Conservation (phyloP, 768 basidiomycete species). For the Galerina marginata region DNA sequence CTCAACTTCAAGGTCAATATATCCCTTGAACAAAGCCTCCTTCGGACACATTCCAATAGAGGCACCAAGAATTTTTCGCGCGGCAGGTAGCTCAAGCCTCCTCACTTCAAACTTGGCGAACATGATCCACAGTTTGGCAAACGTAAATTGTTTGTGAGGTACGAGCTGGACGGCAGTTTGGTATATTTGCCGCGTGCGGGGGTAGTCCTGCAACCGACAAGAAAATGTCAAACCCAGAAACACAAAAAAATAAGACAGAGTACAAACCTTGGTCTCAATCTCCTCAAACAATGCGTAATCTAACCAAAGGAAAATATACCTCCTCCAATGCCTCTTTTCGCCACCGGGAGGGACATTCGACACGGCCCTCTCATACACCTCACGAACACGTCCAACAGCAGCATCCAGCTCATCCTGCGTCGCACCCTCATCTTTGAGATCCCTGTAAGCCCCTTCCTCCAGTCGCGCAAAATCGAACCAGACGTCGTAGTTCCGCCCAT, state of each 20-base stretch:
- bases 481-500: conserved; percentile 93
- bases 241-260: not conserved
- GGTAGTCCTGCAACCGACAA: conserved; percentile 64
- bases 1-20: conserved; percentile 92
- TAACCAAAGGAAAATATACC: conserved; percentile 92
- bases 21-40: conserved; percentile 93
- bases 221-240: not conserved
- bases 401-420: conserved; percentile 72
- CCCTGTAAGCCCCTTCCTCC: conserved; percentile 86
- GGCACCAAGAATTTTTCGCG: conserved; percentile 87
- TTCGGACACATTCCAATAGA: conserved; percentile 97
- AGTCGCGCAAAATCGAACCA: conserved; percentile 98
- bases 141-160: conserved; percentile 96
- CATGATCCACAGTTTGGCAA: conserved; percentile 94
- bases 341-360: conserved; percentile 93
- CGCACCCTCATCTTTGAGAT: conserved; percentile 76
- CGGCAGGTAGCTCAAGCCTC: conserved; percentile 78
- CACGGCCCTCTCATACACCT: conserved; percentile 95
- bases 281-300: conserved; percentile 98
- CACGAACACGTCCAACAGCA: conserved; percentile 73
- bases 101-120: conserved; percentile 94
- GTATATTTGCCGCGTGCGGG: conserved; percentile 88
- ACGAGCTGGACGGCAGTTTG: conserved; percentile 87
- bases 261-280: conserved; percentile 84
- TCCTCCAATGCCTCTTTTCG: conserved; percentile 91